phyloP scores from a whole-genome alignment of 1,284 basidiomycete genomes.

The Ustilago nuda region DNA sequence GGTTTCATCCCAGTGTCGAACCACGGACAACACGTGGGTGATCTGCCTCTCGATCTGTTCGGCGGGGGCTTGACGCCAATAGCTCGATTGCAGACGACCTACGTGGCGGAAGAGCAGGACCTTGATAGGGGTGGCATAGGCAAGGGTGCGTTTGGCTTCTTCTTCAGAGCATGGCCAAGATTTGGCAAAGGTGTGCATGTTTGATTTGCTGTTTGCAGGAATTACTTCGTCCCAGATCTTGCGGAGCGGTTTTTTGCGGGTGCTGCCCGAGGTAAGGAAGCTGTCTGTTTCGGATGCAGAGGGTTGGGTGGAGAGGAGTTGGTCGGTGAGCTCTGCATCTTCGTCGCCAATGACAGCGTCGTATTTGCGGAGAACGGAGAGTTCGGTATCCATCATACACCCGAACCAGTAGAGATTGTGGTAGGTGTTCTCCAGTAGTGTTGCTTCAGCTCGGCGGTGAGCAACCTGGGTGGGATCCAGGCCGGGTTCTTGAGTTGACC shows the following conservation, averaged over 20 bases:
- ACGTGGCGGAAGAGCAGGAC: constrained; percentile 48
- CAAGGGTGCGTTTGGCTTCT: constrained; percentile 32
- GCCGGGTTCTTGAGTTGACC: constrained; percentile 26
- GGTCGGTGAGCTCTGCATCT: constrained; percentile 39
- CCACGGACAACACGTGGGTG: constrained; percentile 27
- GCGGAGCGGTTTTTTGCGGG: constrained; percentile 12
- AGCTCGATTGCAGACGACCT: constrained; percentile 35
- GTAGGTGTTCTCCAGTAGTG: constrained; percentile 39
- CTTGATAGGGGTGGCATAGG: constrained; percentile 42
- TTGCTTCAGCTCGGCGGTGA: constrained; percentile 20
- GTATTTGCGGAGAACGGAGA: constrained; percentile 37
- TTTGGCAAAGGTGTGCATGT: constrained; percentile 30
- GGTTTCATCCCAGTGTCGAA: constrained; percentile 40
- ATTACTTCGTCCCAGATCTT: constrained; percentile 51
- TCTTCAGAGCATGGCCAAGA: constrained; percentile 39
- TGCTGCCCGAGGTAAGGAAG: background rate
- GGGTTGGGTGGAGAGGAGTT: constrained; percentile 15
- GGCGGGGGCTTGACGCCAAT: constrained; percentile 36
- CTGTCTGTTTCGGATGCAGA: constrained; percentile 4
- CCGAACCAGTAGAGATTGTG: constrained; percentile 46
- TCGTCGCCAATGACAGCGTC: constrained; percentile 44
- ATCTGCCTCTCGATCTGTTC: constrained; percentile 43
- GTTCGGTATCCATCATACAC: constrained; percentile 44
- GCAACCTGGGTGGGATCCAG: constrained; percentile 24
- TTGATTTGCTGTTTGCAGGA: constrained; percentile 29